These are phyloP conservation scores for Omphalotus olearius DNA, from an alignment of 1,284 basidiomycete species.

Conservation along the genomic window DNA sequence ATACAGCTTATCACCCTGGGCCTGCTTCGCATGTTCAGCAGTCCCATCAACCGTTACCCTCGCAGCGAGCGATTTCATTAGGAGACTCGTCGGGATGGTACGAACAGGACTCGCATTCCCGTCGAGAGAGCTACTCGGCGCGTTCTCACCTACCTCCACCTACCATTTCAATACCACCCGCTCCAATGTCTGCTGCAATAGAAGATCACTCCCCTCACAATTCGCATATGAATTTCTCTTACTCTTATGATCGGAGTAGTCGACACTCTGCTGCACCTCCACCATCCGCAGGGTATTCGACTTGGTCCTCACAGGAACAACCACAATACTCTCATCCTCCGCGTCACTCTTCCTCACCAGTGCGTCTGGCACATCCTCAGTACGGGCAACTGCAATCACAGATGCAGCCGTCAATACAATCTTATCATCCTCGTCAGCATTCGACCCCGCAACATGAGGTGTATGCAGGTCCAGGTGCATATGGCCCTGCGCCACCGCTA, in stretches of 20 bases:
- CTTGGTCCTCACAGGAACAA: slow-evolving; percentile 5
- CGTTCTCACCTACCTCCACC: slow-evolving; percentile 9
- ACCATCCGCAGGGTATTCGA: slow-evolving; percentile 1
- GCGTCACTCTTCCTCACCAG: slow-evolving; percentile 9
- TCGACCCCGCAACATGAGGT: slow-evolving; percentile 1
- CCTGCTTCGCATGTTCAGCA: too few species aligned
- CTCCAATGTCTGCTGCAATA: slow-evolving; percentile 6
- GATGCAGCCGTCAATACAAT: slow-evolving; percentile 2
- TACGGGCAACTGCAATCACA: slow-evolving; percentile 6
- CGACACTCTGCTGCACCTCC: not conserved
- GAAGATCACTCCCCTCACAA: slow-evolving; percentile 3
- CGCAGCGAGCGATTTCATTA: not conserved
- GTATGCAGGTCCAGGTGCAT: slow-evolving; percentile 7
- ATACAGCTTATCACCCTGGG: too few species aligned
- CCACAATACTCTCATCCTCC: slow-evolving; percentile 3
- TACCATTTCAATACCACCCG: slow-evolving; percentile 8
- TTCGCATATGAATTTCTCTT: slow-evolving; percentile 4
- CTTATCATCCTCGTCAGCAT: slow-evolving; percentile 6
- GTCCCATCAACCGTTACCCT: not conserved
- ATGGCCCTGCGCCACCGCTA: slow-evolving; percentile 1
- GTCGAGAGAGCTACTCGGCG: slow-evolving; percentile 1
- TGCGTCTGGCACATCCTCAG: slow-evolving; percentile 13
- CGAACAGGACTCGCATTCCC: not conserved
- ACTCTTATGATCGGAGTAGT: slow-evolving; percentile 13
- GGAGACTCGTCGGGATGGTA: slow-evolving; percentile 2